A percentile compares a stretch with the other conserved stretches of the same genome.
phyloP scores from a whole-genome alignment of 164 flowering plant genomes.

The Nelumbo lutea region DNA sequence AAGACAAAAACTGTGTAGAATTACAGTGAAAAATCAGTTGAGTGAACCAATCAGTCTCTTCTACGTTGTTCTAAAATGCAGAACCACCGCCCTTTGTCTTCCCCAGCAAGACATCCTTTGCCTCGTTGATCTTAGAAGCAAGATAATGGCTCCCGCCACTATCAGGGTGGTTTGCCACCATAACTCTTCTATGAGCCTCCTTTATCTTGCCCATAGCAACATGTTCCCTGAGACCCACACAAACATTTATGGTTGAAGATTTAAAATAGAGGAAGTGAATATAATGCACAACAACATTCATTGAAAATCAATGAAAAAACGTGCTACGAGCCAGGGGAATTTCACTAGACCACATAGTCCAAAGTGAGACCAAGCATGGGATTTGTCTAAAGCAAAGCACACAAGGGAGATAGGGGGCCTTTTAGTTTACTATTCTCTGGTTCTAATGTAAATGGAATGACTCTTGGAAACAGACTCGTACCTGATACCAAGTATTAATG shows the following conservation, averaged over 20 bases:
- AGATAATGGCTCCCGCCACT: slow-evolving; percentile 40
- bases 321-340: background rate
- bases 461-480: background rate
- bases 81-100: slow-evolving; percentile 22
- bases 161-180: slow-evolving; percentile 45
- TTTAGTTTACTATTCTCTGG: background rate
- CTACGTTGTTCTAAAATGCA: slow-evolving; percentile 17
- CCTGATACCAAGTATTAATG: slow-evolving; percentile 31
- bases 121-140: slow-evolving; percentile 39
- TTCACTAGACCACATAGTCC: background rate
- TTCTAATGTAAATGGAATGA: background rate
- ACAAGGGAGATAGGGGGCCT: background rate
- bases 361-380: background rate
- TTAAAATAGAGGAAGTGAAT: background rate
- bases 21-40: too few species aligned
- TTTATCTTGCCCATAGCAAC: slow-evolving; percentile 43
- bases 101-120: slow-evolving; percentile 29
- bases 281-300: background rate
- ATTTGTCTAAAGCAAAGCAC: background rate
- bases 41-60: background rate
- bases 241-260: background rate
- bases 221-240: slow-evolving; percentile 17
- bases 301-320: background rate
- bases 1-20: too few species aligned
- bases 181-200: slow-evolving; percentile 45